Evolutionary conservation across 2,329 filamentous ascomycete species (phyloP).

Genomic region (Calonectria montana): DNA sequence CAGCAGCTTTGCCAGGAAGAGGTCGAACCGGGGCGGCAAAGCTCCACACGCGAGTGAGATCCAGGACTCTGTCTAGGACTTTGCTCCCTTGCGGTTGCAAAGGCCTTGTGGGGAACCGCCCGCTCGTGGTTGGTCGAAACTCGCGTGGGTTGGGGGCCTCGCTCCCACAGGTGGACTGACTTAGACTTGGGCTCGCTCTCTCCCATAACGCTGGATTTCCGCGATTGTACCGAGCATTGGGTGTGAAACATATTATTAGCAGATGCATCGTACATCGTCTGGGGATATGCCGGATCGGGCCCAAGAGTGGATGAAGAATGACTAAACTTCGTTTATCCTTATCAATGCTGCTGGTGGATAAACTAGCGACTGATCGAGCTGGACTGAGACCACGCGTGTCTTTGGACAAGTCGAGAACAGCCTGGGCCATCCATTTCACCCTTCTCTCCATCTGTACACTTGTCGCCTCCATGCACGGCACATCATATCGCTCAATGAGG

Average conservation of each 20-base stretch:
- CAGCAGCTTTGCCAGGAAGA: not conserved
- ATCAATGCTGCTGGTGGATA: not conserved
- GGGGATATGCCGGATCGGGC: not conserved
- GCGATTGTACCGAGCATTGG: not conserved
- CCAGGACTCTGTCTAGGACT: constrained; percentile 29
- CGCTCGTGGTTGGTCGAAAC: not conserved
- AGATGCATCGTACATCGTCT: not conserved
- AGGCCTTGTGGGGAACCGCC: constrained; percentile 13
- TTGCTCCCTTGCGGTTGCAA: not conserved
- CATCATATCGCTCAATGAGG: not conserved
- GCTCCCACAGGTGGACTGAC: constrained; percentile 6
- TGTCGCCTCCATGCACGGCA: not conserved
- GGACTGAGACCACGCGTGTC: not conserved
- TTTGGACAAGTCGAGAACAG: not conserved
- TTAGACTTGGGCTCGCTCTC: not conserved
- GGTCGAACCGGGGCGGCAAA: constrained; percentile 8
- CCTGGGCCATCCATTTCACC: not conserved
- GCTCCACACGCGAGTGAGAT: constrained; percentile 7
- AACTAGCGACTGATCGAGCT: not conserved
- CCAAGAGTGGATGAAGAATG: not conserved
- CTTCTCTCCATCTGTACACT: not conserved
- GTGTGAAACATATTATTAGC: constrained; percentile 3
- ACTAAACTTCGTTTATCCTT: not conserved
- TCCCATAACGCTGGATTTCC: not conserved
- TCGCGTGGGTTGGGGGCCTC: not conserved